Evolutionary conservation across 495 filamentous ascomycete species (phyloP), one percentile per base, ranked within the genome.

Genomic region (Aspergillus steynii): DNA sequence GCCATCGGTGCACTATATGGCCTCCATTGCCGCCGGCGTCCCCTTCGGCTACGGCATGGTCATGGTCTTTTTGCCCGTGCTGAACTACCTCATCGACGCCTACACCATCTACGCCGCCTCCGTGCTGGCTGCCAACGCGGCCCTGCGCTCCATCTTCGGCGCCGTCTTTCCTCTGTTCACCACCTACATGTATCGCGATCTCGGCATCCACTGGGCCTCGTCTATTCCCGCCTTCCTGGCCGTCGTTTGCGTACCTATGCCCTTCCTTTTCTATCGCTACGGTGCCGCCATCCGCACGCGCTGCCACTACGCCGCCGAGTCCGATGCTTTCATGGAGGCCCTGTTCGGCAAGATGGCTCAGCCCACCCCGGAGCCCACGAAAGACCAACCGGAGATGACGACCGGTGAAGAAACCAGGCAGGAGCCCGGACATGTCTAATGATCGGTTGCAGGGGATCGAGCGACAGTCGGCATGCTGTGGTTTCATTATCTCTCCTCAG

Each of bases 51-150:
- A 14, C 27, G 50, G 50, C 50, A 52, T 52, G n/a, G 50, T 29
- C 5, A 26, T 29, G 50, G 15, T 52, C 20, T 52, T 20, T 27
- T 5, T 52, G n/a, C 20, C 20, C 10, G 27, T 52, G 10, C 10
- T 52, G 12, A 52, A 26, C 27, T 52, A 52, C 27, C 50, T 52
- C 3, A 27, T 52, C 50, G 50, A 52, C 50, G n/a, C 50, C 12
- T 55, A 55, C 34, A 55, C 53, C 27, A 52, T 87, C 29, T 89
- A 48, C 10, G 46, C 46, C 3, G 46, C 46, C 46, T 48, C 46
- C 3, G 46, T 48, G 46, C 46, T 48, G 46, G 46, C 46, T 4
- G 46, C 14, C 14, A 48, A 48, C 10, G 14, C 14, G 3, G 14
- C 25, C 3, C 46, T 48, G 14, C 42, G 42, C 42, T 46, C 42